These are phyloP conservation scores for Gardenia jasminoides DNA, from an alignment of 257 asterid species.

Conservation along the genomic window DNA sequence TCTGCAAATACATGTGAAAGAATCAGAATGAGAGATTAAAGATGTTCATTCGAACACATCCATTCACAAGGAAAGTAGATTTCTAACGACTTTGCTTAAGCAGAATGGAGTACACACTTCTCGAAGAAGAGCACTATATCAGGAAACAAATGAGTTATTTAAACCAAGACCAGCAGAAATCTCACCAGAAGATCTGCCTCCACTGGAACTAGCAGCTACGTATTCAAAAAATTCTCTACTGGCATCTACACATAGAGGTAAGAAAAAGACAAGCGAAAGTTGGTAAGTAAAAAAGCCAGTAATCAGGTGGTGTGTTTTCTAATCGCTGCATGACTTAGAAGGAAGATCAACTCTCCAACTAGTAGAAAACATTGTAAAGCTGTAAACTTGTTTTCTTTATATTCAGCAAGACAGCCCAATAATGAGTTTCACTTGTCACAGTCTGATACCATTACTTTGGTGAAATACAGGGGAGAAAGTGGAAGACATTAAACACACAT, in stretches of 20 bases:
- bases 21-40: background rate
- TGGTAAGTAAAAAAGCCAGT: background rate
- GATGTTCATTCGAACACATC: background rate
- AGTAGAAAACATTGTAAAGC: background rate
- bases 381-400: background rate
- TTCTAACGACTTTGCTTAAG: background rate
- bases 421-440: background rate
- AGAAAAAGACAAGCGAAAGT: constrained; percentile 1
- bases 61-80: background rate
- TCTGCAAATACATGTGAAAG: constrained; percentile 11
- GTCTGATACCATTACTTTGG: background rate
- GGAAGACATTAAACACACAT: background rate
- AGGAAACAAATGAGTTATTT: background rate
- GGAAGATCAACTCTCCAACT: background rate
- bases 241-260: constrained; percentile 33
- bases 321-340: background rate
- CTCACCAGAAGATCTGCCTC: constrained; percentile 39
- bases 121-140: background rate
- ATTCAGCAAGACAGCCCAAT: background rate
- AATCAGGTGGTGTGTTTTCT: background rate
- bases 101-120: no score
- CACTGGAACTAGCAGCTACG: constrained; percentile 31
- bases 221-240: constrained; percentile 36
- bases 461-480: background rate
- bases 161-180: background rate